These are phyloP conservation scores for Penicillium mononematosum DNA, from an alignment of 495 filamentous ascomycete genomes.

Conservation along the genomic window DNA sequence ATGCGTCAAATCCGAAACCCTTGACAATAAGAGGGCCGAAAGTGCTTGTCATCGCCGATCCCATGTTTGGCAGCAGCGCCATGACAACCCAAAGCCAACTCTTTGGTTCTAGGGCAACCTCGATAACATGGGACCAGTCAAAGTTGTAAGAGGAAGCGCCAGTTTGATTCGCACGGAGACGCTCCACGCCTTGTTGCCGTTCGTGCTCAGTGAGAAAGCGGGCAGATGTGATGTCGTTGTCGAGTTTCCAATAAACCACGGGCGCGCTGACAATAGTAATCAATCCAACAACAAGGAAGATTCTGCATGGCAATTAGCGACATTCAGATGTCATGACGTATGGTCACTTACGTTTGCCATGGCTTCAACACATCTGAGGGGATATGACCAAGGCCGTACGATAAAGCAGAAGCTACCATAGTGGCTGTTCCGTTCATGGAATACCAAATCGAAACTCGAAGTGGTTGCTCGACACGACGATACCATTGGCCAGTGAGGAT, in stretches of 20 bases:
- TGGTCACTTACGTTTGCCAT: neutral
- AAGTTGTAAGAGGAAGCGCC: neutral
- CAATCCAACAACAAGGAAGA: neutral
- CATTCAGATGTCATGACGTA: too few relatives aligned
- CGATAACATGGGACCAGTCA: neutral
- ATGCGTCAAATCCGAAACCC: neutral
- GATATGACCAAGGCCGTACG: neutral
- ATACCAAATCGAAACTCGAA: constrained; percentile 17
- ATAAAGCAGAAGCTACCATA: neutral
- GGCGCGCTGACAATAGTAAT: neutral
- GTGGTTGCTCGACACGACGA: constrained; percentile 14
- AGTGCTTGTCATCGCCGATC: neutral
- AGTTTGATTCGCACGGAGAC: neutral
- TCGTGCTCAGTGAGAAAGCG: neutral
- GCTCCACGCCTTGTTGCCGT: neutral
- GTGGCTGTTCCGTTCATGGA: constrained; percentile 8
- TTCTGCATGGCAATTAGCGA: neutral
- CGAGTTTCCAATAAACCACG: neutral
- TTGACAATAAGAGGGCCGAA: neutral
- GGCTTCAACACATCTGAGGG: neutral
- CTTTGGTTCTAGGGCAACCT: neutral
- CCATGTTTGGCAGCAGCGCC: constrained; percentile 1
- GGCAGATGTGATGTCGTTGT: neutral
- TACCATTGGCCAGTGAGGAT: constrained; percentile 25
- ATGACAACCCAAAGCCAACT: neutral